Conservation (phyloP, 139 green algal species). For the Yamagishiella unicocca region DNA sequence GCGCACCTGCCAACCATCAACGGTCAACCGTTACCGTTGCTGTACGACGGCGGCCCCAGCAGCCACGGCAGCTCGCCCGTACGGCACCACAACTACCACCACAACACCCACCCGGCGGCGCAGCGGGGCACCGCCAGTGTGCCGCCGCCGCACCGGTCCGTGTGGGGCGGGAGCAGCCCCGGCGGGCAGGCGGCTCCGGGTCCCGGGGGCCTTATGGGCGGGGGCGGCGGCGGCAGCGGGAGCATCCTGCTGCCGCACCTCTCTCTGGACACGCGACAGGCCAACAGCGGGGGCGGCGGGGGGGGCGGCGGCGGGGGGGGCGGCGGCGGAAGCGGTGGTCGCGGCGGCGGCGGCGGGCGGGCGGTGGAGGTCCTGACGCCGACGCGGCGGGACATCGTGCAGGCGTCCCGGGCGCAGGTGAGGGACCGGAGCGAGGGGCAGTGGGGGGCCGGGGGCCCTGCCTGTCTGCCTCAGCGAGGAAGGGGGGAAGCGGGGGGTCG, state of each 20-base stretch:
- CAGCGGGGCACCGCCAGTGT: background rate
- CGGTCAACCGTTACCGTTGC: background rate
- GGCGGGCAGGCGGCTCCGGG: background rate
- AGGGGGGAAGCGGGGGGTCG: no score
- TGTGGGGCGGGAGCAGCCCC: background rate
- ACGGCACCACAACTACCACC: background rate
- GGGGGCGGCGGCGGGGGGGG: background rate
- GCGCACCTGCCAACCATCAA: constrained; percentile 31
- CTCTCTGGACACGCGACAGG: background rate
- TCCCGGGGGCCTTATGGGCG: background rate
- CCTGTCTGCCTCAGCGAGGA: no score
- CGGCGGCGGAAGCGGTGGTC: background rate
- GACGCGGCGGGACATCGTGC: background rate
- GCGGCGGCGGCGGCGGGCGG: background rate
- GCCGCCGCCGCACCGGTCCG: background rate
- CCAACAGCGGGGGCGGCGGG: background rate
- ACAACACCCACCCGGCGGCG: background rate
- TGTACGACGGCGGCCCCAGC: background rate
- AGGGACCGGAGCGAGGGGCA: no score
- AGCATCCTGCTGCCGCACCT: constrained; percentile 1
- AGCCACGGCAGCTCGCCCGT: background rate
- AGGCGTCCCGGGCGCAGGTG: constrained; percentile 8
- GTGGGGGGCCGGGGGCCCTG: no score
- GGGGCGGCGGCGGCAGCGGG: background rate
- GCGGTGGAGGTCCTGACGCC: background rate